A percentile compares a stretch with the other conserved stretches of the same genome.
Evolutionary conservation across 106 monocot species (phyloP).

Genomic region (Acanthochlamys bracteata): DNA sequence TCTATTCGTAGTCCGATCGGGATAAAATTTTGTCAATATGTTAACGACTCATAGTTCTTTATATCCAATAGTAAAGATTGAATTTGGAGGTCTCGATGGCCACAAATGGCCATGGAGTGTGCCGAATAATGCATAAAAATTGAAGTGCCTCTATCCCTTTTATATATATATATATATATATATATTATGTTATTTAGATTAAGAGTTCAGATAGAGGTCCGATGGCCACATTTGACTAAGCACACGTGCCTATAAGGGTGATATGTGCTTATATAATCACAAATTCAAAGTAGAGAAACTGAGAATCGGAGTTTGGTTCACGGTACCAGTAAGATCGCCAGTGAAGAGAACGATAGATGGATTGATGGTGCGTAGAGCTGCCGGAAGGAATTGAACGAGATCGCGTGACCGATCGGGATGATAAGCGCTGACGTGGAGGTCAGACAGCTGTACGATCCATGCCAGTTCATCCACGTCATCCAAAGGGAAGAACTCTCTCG

Average conservation of each 20-base stretch:
- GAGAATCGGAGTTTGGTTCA: not conserved
- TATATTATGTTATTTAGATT: not conserved
- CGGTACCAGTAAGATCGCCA: conserved; percentile 69
- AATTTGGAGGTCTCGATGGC: too few species aligned
- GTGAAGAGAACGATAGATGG: conserved; percentile 66
- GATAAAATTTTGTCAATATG: too few species aligned
- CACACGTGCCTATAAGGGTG: not conserved
- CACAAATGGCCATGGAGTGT: too few species aligned
- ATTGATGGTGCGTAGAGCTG: conserved; percentile 46
- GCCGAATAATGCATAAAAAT: too few species aligned
- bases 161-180: too few species aligned
- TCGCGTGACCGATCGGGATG: conserved; percentile 48
- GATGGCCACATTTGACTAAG: not conserved
- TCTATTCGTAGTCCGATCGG: too few species aligned
- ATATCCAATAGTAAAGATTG: too few species aligned
- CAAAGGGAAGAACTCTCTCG: conserved; percentile 57
- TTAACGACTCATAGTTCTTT: too few species aligned
- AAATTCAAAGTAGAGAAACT: not conserved
- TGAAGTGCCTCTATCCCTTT: too few species aligned
- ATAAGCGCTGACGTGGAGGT: conserved; percentile 74
- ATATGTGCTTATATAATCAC: not conserved
- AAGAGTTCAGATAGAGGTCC: not conserved
- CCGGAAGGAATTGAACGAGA: conserved; percentile 33
- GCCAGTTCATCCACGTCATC: conserved; percentile 46
- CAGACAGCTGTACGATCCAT: conserved; percentile 79